A percentile compares a stretch with the other conserved stretches of the same genome.
Evolutionary conservation across 2,329 filamentous ascomycete species (phyloP).

Genomic region (Aspergillus felis): DNA sequence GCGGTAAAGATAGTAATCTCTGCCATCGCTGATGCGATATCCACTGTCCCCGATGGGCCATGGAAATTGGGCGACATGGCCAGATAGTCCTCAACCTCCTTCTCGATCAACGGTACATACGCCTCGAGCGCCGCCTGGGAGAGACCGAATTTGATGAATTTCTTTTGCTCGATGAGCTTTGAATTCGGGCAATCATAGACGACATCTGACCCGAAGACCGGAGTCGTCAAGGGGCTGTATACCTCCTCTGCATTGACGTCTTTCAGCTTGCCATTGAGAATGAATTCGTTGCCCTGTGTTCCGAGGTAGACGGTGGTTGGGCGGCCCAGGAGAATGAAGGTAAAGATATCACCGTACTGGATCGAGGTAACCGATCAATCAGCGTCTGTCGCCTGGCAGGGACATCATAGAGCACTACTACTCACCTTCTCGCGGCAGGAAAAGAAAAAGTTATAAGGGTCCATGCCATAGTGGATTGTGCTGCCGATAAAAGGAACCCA

Average conservation of each 20-base stretch:
- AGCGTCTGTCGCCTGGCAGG: no score
- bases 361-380: no score
- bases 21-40: slow-evolving; percentile 65
- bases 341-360: slow-evolving; percentile 85
- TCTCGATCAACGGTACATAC: slow-evolving; percentile 81
- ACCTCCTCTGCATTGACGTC: slow-evolving; percentile 90
- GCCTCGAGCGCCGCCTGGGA: slow-evolving; percentile 57
- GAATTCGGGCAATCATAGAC: slow-evolving; percentile 88
- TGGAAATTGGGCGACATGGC: slow-evolving; percentile 55
- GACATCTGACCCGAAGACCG: slow-evolving; percentile 76
- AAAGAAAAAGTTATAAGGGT: no score
- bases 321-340: slow-evolving; percentile 81
- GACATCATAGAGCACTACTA: no score
- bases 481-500: no score
- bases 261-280: slow-evolving; percentile 85
- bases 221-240: slow-evolving; percentile 69
- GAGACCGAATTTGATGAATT: slow-evolving; percentile 65
- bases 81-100: slow-evolving; percentile 54
- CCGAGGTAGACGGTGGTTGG: slow-evolving; percentile 85
- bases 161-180: slow-evolving; percentile 95
- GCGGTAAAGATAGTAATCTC: slow-evolving; percentile 82
- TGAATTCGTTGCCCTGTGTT: slow-evolving; percentile 82
- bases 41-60: slow-evolving; percentile 56
- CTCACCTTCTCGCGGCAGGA: no score
- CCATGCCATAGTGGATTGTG: no score